Base-by-base conservation (phyloP, 768 basidiomycete species). In the Lactarius pseudohatsudake region DNA sequence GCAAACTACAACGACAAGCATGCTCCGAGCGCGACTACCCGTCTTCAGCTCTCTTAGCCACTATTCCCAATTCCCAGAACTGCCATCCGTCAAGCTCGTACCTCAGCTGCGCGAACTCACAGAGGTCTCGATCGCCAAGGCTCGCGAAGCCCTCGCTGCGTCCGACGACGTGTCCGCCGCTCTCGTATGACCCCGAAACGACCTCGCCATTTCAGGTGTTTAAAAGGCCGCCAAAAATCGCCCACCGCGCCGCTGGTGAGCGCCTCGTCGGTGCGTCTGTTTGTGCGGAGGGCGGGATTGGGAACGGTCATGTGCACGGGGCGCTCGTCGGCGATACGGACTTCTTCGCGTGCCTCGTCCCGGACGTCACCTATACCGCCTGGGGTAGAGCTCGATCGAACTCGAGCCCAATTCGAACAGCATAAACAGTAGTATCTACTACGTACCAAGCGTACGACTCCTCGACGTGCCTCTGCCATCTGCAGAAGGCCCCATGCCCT, bases 271-370 rank as follows among this genome's bases (percentile, higher is more conserved):
- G 87, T 62, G 80, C 90, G 20, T 87, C 86, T 53, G 77, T 93
- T 93, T 11, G 87, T 91, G 18, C 79, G 83, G 16, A 91, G 89
- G 18, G 77, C 78, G 26, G 81, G 80, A 26, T 26, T 18, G 40
- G 75, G 72, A 43, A 69, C 70, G 43, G 76, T 7, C 75, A 75
- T 20, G 82, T 92, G 41, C 85, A 92, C 45, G 94, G 91, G 13
- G 87, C 90, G 22, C 90, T 97, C 84, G 80, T 98, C 64, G 96
- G 96, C 79, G 96, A 98, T 79, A 97, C 96, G 61, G 96, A 98
- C 79, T 98, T 97, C 15, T 98, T 98, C 72, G 81, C 85, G 16
- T 81, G 82, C 62, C 84, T 96, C 45, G 89, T 91, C 15, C 81
- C 83, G 45, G 87, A 92, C 71, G 89, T 97, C 70, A 90, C 94